Conservation (phyloP, 1,284 basidiomycete species). For the Puccinia horiana region DNA sequence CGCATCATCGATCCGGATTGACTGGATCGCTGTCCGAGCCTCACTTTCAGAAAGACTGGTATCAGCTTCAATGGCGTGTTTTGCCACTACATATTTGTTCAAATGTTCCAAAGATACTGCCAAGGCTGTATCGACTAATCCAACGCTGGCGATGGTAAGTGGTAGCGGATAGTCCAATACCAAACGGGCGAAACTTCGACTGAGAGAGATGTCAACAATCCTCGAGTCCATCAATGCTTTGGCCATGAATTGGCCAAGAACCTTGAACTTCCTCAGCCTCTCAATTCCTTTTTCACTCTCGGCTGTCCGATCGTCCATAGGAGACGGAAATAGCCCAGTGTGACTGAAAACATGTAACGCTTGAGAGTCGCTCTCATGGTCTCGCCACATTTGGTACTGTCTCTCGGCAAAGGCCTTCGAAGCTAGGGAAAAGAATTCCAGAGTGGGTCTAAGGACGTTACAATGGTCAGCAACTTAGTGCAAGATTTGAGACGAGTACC, state of each 20-base stretch:
- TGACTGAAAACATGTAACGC: slow-evolving; percentile 64
- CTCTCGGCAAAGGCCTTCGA: slow-evolving; percentile 46
- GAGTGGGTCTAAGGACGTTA: slow-evolving; percentile 35
- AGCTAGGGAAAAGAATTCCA: slow-evolving; percentile 50
- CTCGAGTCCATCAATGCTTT: slow-evolving; percentile 95
- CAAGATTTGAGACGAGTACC: slow-evolving; percentile 90
- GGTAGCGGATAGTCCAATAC: slow-evolving; percentile 82
- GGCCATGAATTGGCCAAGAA: slow-evolving; percentile 95
- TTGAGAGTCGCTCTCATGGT: slow-evolving; percentile 51
- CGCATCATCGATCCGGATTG: slow-evolving; percentile 64
- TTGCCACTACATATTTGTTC: slow-evolving; percentile 63
- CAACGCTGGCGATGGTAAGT: slow-evolving; percentile 76
- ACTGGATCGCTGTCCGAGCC: slow-evolving; percentile 58
- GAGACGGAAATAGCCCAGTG: slow-evolving; percentile 83
- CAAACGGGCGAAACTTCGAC: slow-evolving; percentile 84
- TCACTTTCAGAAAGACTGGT: slow-evolving; percentile 54
- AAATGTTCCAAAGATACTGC: slow-evolving; percentile 83
- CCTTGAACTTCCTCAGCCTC: slow-evolving; percentile 74
- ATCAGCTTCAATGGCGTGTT: slow-evolving; percentile 61
- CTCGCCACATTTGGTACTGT: slow-evolving; percentile 55
- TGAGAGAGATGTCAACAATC: slow-evolving; percentile 93
- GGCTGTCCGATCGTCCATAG: slow-evolving; percentile 68
- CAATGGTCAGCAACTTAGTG: slow-evolving; percentile 61
- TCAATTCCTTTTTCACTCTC: slow-evolving; percentile 54
- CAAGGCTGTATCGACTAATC: slow-evolving; percentile 77